Base-by-base conservation (phyloP, 352 stramenopile species). In the Pythium scleroteichum region DNA sequence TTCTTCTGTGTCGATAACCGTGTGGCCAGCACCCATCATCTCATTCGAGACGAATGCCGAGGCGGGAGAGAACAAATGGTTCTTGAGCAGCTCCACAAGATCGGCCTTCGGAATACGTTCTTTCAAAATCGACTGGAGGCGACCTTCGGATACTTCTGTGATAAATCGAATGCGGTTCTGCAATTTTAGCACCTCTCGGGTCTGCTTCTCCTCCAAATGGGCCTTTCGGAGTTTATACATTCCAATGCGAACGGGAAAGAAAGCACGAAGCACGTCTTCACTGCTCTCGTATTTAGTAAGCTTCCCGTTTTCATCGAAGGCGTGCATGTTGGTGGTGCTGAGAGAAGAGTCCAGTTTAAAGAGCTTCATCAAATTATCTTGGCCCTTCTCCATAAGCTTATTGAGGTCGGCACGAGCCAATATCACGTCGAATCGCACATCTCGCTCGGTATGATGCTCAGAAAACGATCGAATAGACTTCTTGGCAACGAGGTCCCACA, bases 131-230 rank as follows among this genome's bases (percentile, higher is more conserved):
- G 98, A 87, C 51, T 98, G 71, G 24, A 99, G 72, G 29, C 92
- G 76, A 6, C 95, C 97, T 23, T 87, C 79, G n/a, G 96, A 95
- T 5, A 99, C 96, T 49, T 97, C 87, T 53, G 98, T 76, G 49
- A 99, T 89, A 69, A 99, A 99, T 4, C 96, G 91, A 47, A 98
- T 97, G 68, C 98, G 97, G 76, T 99, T 99, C 45, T 81, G 71
- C 35, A 99, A 74, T n/a, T 97, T 94, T 44, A 82, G 66, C 8
- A 98, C 76, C 19, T 98, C 92, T 16, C 82, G 79, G 1, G 68
- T 52, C 53, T 98, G 86, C 51, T 90, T 96, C 27, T 90, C 70
- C 29, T 93, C 72, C 8, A 97, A 49, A 63, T 90, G 66, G 2
- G 72, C 72, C 64, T 98, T 97, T 29, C 94, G 80, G 46, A 88